These are phyloP conservation scores for Peronospora farinosa DNA, from an alignment of 352 stramenopile genomes.

Conservation along the genomic window DNA sequence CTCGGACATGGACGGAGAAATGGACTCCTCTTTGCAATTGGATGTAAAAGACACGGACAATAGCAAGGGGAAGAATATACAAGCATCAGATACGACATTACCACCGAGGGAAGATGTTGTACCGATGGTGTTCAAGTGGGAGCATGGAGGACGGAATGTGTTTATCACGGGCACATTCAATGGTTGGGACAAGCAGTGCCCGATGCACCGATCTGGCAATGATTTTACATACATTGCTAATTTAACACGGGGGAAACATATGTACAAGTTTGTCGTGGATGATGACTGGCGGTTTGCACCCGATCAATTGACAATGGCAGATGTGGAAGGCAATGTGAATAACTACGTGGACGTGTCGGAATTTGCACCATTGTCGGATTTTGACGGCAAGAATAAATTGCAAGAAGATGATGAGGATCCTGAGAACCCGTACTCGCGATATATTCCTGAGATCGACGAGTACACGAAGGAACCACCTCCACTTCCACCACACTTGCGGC, in stretches of 20 bases:
- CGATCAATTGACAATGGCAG: slow-evolving; percentile 94
- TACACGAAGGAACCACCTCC: slow-evolving; percentile 99
- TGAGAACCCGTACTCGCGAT: slow-evolving; percentile 92
- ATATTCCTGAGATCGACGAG: slow-evolving; percentile 97
- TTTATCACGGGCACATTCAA: slow-evolving; percentile 99
- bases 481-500: slow-evolving; percentile 95
- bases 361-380: slow-evolving; percentile 87
- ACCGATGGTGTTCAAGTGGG: slow-evolving; percentile 98
- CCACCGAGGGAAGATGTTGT: slow-evolving; percentile 36
- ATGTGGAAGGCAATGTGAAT: slow-evolving; percentile 98
- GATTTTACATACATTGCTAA: slow-evolving; percentile 99
- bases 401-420: slow-evolving; percentile 64
- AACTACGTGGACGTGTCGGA: slow-evolving; percentile 99
- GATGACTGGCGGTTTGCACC: slow-evolving; percentile 97
- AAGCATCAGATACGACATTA: slow-evolving; percentile 10
- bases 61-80: slow-evolving; percentile 29
- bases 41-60: slow-evolving; percentile 25
- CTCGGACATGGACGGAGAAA: slow-evolving; percentile 33
- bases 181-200: slow-evolving; percentile 97
- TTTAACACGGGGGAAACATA: slow-evolving; percentile 95
- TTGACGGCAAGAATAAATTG: slow-evolving; percentile 39
- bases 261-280: slow-evolving; percentile 99
- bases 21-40: slow-evolving; percentile 9
- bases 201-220: slow-evolving; percentile 98
- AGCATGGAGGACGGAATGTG: slow-evolving; percentile 93